These are phyloP conservation scores for Calocybe gangraenosa DNA, from an alignment of 768 basidiomycete species.

Conservation along the genomic window DNA sequence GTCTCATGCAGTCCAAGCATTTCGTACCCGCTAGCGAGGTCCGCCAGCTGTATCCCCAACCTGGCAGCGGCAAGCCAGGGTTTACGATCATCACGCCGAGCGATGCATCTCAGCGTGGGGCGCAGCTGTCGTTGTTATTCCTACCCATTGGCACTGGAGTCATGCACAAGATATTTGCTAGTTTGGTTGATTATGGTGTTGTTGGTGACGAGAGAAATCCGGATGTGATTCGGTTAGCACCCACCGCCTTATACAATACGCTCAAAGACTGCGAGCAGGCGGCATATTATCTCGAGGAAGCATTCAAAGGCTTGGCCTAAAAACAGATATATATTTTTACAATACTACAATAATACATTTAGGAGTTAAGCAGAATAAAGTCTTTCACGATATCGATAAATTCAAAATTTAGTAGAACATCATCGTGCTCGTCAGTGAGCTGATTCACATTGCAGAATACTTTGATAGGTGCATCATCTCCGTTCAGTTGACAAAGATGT, in stretches of 20 bases:
- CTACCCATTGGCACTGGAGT: slow-evolving; percentile 53
- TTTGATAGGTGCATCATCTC: slow-evolving; percentile 13
- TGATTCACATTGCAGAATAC: slow-evolving; percentile 32
- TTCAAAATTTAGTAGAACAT: slow-evolving; percentile 35
- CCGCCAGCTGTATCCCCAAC: slow-evolving; percentile 22
- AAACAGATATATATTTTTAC: background rate
- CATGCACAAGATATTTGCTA: slow-evolving; percentile 69
- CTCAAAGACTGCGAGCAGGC: slow-evolving; percentile 72
- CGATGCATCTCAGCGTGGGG: slow-evolving; percentile 64
- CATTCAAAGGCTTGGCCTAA: slow-evolving; percentile 28
- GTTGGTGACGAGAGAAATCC: slow-evolving; percentile 91
- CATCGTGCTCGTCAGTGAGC: slow-evolving; percentile 51
- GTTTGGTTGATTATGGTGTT: slow-evolving; percentile 66
- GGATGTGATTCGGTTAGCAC: slow-evolving; percentile 87
- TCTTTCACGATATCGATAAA: slow-evolving; percentile 44
- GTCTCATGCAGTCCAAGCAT: slow-evolving; percentile 58
- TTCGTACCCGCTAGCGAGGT: slow-evolving; percentile 47
- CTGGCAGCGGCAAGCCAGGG: slow-evolving; percentile 28
- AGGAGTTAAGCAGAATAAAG: slow-evolving; percentile 29
- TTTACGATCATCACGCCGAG: slow-evolving; percentile 94
- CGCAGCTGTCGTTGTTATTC: slow-evolving; percentile 86
- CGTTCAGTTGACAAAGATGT: slow-evolving; percentile 42
- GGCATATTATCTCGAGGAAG: slow-evolving; percentile 59
- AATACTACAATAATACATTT: background rate
- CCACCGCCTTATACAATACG: slow-evolving; percentile 84